Evolutionary conservation across 805 yeast species (phyloP).

Genomic region (Maudiozyma turicensis): DNA sequence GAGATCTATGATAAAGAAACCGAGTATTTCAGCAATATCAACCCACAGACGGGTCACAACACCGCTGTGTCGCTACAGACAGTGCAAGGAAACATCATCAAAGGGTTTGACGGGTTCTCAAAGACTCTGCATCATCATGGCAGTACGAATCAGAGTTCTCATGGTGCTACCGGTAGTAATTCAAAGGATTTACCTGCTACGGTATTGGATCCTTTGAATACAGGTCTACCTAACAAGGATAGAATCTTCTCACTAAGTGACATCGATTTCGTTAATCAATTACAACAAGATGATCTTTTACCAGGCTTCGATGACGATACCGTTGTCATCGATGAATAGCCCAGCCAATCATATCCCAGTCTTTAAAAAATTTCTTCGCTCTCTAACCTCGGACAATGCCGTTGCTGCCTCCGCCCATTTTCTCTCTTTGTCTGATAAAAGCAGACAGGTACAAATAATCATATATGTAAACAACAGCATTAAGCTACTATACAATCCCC

Average conservation of each 20-base stretch:
- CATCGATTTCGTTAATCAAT: conserved; percentile 54
- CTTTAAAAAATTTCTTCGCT: too few species aligned
- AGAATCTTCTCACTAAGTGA: conserved; percentile 73
- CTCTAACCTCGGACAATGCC: too few species aligned
- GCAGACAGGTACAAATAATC: too few species aligned
- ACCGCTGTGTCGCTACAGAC: not conserved
- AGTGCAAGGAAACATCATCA: conserved; percentile 57
- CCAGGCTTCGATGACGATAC: not conserved
- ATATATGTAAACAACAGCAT: too few species aligned
- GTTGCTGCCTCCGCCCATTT: not conserved
- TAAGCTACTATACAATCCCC: too few species aligned
- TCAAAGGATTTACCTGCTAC: not conserved
- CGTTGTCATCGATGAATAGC: not conserved
- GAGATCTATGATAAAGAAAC: conserved; percentile 63
- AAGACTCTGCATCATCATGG: conserved; percentile 28
- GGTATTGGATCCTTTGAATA: not conserved
- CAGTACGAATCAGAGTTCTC: conserved; percentile 12
- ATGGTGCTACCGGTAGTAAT: conserved; percentile 16
- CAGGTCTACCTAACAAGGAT: conserved; percentile 37
- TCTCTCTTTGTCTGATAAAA: too few species aligned
- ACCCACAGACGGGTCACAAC: not conserved
- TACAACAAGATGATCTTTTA: conserved; percentile 32
- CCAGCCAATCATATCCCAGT: not conserved
- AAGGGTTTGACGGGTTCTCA: conserved; percentile 78
- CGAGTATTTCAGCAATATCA: conserved; percentile 3